Percentiles rank a stretch among this genome's conserved stretches.
Conservation (phyloP, 768 basidiomycete genomes). For the Butyriboletus loyo region DNA sequence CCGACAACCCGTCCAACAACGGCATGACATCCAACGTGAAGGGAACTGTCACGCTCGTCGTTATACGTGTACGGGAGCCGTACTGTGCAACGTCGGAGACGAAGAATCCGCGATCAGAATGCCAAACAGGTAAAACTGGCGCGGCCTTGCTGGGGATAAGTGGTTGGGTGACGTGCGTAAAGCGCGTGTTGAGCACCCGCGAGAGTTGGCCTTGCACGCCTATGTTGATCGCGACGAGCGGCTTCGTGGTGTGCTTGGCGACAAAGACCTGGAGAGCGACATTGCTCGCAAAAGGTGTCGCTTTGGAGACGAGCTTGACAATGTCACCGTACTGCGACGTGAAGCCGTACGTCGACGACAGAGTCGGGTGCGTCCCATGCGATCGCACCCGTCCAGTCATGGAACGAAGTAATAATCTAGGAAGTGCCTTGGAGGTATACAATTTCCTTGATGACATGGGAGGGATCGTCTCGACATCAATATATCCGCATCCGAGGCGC, state of each 20-base stretch:
- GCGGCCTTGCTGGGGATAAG: constrained; percentile 81
- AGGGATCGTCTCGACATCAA: constrained; percentile 87
- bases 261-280: constrained; percentile 75
- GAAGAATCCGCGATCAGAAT: constrained; percentile 84
- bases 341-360: constrained; percentile 65
- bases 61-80: constrained; percentile 83
- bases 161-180: constrained; percentile 91
- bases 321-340: constrained; percentile 78
- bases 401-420: constrained; percentile 89
- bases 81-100: constrained; percentile 93
- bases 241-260: constrained; percentile 57
- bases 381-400: constrained; percentile 87
- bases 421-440: constrained; percentile 63
- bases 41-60: constrained; percentile 92
- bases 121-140: constrained; percentile 84
- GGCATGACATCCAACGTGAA: constrained; percentile 90
- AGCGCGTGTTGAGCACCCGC: constrained; percentile 77
- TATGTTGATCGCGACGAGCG: constrained; percentile 95
- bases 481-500: constrained; percentile 83
- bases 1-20: constrained; percentile 73
- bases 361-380: constrained; percentile 70
- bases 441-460: constrained; percentile 62
- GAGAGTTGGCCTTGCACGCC: constrained; percentile 87
- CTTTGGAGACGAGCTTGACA: constrained; percentile 89
- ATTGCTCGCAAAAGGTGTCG: constrained; percentile 72